phyloP scores from a whole-genome alignment of 306 rosid species.

The Begonia loranthoides region DNA sequence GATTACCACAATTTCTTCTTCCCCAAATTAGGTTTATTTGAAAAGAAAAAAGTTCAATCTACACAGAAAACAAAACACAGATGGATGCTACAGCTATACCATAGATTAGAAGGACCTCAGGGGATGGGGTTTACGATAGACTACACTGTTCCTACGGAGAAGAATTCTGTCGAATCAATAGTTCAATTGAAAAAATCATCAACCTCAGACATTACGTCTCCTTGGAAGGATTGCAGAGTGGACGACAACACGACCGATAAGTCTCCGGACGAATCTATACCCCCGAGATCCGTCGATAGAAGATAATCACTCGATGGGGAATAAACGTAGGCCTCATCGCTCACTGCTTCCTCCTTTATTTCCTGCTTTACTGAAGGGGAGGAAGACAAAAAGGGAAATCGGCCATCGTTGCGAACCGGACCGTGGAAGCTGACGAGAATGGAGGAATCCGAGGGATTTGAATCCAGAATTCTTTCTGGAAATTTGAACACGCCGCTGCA shows the following conservation, averaged over 20 bases:
- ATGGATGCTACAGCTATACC: not conserved
- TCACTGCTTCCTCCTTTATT: not conserved
- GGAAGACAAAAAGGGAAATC: not conserved
- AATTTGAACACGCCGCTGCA: conserved; percentile 23
- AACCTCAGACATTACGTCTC: conserved; percentile 1
- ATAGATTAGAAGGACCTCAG: not conserved
- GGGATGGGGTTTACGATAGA: not conserved
- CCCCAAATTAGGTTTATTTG: no score
- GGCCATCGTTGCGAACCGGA: not conserved
- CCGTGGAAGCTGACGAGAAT: conserved; percentile 29
- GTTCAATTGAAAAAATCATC: conserved; percentile 1
- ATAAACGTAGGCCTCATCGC: no score
- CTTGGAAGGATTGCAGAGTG: not conserved
- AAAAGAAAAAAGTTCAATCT: no score
- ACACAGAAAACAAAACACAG: no score
- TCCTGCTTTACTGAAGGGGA: not conserved
- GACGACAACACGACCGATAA: no score
- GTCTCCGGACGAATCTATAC: no score
- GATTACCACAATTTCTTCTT: no score
- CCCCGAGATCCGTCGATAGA: not conserved
- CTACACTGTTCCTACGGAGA: no score
- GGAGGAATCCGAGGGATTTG: conserved; percentile 7
- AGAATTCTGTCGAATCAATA: not conserved
- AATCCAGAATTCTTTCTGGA: conserved; percentile 35
- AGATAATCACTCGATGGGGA: not conserved